phyloP scores from a whole-genome alignment of 23 red algal genomes.

The Gracilariopsis chorda region DNA sequence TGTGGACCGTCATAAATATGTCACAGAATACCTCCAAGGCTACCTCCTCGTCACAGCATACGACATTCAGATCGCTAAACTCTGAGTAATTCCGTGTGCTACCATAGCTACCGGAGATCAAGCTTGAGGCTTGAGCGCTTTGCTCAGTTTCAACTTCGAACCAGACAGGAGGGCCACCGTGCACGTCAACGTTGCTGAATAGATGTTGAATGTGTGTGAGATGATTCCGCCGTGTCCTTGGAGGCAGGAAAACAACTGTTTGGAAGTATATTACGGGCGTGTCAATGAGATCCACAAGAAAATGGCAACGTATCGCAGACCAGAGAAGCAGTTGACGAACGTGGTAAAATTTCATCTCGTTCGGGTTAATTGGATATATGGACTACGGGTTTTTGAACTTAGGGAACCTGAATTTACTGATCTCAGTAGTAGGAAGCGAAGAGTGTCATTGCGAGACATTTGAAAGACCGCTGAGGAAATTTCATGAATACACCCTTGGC shows the following conservation, averaged over 20 bases:
- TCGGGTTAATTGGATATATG: constrained; percentile 5
- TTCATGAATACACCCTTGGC: too few relatives aligned
- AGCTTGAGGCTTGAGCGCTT: not conserved
- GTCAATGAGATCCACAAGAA: not conserved
- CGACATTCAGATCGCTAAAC: not conserved
- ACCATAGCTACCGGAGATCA: not conserved
- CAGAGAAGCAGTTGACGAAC: not conserved
- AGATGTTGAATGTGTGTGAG: not conserved
- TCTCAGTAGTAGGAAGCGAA: too few relatives aligned
- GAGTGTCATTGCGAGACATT: too few relatives aligned
- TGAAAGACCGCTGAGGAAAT: too few relatives aligned
- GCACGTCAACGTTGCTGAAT: not conserved
- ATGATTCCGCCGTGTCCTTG: too few relatives aligned
- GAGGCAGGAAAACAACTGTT: not conserved
- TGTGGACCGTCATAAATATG: not conserved
- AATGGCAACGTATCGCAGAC: not conserved
- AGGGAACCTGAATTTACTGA: too few relatives aligned
- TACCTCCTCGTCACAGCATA: not conserved
- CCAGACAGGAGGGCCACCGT: not conserved
- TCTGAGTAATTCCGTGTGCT: not conserved
- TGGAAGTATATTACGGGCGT: not conserved
- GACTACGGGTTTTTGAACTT: not conserved
- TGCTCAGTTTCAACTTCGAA: not conserved
- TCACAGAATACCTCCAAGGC: not conserved
- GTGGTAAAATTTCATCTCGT: not conserved